Base-by-base conservation (phyloP, 768 basidiomycete genomes). In the Pholiota molesta region DNA sequence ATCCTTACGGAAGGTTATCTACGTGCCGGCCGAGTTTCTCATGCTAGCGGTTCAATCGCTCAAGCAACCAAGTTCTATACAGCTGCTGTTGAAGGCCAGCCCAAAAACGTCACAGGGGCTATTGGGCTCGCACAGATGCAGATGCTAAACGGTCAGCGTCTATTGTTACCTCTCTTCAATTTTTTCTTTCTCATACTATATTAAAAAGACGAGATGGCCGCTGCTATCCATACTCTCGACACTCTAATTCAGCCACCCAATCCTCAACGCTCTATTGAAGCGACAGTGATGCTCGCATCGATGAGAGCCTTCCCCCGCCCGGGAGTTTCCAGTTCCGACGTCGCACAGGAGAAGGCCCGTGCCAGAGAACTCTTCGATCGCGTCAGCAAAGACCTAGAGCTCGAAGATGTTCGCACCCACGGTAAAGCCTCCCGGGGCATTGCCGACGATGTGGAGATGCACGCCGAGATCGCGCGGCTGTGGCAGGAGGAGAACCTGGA, bases 121-220 rank as follows among this genome's bases (percentile, higher is more conserved):
- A 85, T 98, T 52, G 95, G 94, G 2, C 79, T 92, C 63, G 94
- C 94, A 0, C 94, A 95, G 67, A 86, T 93, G 79, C 93, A 95
- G 66, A 83, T 97, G 74, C 84, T 87, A 52, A 89, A 87, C 52
- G 90, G 95, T 95, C 52, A 37, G 68, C 59, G 35, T 37, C 21
- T 17, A 40, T 29, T n/a, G 58, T 60, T n/a, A 35, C 9, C 2
- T 44, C 37, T 45, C 31, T 31, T 6, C n/a, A 16, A 59, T 55
- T 19, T 9, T 7, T 21, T n/a, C n/a, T n/a, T 17, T 51, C 19
- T 28, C 39, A 42, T 57, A 57, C 26, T 40, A 31, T 54, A 33
- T 59, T n/a, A 56, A 21, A 16, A 65, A 94, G 93, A 91, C 65
- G 92, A 96, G 72, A 84, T 86, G 68, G 85, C 92, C 1, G 91